Base-by-base conservation (phyloP, 768 basidiomycete species). In the Serendipita indica region DNA sequence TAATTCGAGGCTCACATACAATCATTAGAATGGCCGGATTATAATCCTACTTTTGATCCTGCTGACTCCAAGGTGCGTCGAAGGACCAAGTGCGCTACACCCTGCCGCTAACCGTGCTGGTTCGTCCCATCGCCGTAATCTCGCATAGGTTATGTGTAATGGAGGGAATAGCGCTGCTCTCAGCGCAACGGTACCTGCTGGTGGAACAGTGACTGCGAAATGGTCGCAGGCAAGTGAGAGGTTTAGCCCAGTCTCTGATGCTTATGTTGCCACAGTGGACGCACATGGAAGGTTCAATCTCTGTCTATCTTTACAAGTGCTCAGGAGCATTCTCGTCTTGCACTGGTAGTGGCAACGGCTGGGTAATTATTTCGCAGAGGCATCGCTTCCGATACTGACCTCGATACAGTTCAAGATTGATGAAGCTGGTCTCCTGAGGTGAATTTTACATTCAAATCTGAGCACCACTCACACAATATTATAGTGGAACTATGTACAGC, bases 231-330 rank as follows among this genome's bases (percentile, higher is more conserved):
- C n/a, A n/a, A n/a, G n/a, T n/a, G n/a, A n/a, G n/a, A n/a, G n/a
- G n/a, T n/a, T n/a, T n/a, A n/a, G n/a, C n/a, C n/a, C n/a, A n/a
- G n/a, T n/a, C n/a, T n/a, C n/a, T n/a, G n/a, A n/a, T n/a, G n/a
- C n/a, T n/a, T n/a, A n/a, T n/a, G n/a, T n/a, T n/a, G n/a, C n/a
- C 61, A 35, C 61, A 62, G 37, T 62, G 61, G 61, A 62, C 61
- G 27, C 61, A 62, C 39, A 39, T 39, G n/a, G 58, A 59, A 28
- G 60, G 60, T 37, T 57, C 60, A 12, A 35, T 58, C 3, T 59
- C 60, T 7, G 60, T 61, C 35, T 61, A 60, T 25, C 58, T 45
- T 25, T 49, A 18, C 13, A 7, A 41, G 39, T 33, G 49, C 60
- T 58, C 46, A 12, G 49, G 49, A 20, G 43, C 41, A 10, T 46